These are phyloP conservation scores for Globisporangium camurandrum DNA, from an alignment of 352 stramenopile species.

Conservation along the genomic window DNA sequence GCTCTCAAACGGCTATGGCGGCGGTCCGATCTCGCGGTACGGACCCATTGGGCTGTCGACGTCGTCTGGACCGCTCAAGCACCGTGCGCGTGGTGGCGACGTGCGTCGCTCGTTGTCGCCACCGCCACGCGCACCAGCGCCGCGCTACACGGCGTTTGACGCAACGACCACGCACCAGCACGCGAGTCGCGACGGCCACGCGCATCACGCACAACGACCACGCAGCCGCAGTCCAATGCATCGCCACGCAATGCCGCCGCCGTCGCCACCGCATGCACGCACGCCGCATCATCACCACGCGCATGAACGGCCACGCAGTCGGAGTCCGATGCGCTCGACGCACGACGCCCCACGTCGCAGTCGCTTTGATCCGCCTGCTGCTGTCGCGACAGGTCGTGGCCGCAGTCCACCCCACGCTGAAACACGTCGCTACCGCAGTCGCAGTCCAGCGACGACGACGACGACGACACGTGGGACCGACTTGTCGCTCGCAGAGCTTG, in stretches of 20 bases:
- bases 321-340: neutral
- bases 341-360: neutral
- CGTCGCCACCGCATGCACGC: too few relatives aligned
- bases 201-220: too few relatives aligned
- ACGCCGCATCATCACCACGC: too few relatives aligned
- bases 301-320: too few relatives aligned
- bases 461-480: too few relatives aligned
- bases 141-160: neutral
- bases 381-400: neutral
- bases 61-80: neutral
- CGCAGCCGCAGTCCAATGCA: neutral
- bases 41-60: conserved; percentile 1
- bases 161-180: neutral
- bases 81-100: conserved; percentile 1
- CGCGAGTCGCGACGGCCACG: neutral
- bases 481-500: neutral
- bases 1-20: neutral
- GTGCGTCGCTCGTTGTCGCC: conserved; percentile 12
- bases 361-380: conserved; percentile 1
- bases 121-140: conserved; percentile 12
- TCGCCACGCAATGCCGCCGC: neutral
- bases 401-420: conserved; percentile 1
- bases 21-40: conserved; percentile 11
- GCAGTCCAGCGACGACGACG: conserved; percentile 29
- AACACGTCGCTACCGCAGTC: neutral